Evolutionary conservation across 768 basidiomycete genomes (phyloP).

Genomic region (Melanogaster broomeanus): DNA sequence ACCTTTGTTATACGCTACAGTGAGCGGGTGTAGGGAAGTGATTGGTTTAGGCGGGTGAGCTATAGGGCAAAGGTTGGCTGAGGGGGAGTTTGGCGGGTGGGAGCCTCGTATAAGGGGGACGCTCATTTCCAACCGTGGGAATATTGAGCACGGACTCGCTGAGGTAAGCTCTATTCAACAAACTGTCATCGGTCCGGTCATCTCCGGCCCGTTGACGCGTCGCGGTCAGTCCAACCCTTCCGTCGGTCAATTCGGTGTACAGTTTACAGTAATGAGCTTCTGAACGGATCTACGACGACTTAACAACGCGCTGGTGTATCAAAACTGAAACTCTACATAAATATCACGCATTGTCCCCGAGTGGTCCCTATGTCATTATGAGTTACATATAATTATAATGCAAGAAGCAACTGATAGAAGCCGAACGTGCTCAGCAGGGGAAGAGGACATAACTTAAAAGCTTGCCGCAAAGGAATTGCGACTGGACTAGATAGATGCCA

Average conservation of each 20-base stretch:
- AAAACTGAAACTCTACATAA: neutral
- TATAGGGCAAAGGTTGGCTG: constrained; percentile 41
- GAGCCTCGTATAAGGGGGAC: constrained; percentile 38
- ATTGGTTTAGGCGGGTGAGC: constrained; percentile 37
- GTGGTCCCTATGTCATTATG: constrained; percentile 19
- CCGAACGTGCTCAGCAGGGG: neutral
- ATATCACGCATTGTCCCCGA: constrained; percentile 2
- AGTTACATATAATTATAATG: constrained; percentile 16
- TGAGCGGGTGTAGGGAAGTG: constrained; percentile 20
- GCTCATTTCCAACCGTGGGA: constrained; percentile 34
- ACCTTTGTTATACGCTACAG: constrained; percentile 35
- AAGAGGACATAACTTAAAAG: neutral
- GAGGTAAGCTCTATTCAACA: constrained; percentile 36
- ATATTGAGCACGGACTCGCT: constrained; percentile 37
- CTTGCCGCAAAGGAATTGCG: constrained; percentile 9
- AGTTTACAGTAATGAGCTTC: neutral
- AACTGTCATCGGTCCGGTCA: constrained; percentile 20
- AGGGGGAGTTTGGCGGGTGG: constrained; percentile 38
- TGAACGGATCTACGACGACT: no score
- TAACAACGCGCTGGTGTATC: neutral
- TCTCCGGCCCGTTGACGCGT: constrained; percentile 25
- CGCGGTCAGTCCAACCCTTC: no score
- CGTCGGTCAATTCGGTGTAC: constrained; percentile 25
- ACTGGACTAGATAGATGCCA: neutral
- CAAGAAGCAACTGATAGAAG: constrained; percentile 4